Evolutionary conservation across 2,329 filamentous ascomycete species (phyloP), one percentile per base, ranked within the genome.

Genomic region (Neonectria punicea): DNA sequence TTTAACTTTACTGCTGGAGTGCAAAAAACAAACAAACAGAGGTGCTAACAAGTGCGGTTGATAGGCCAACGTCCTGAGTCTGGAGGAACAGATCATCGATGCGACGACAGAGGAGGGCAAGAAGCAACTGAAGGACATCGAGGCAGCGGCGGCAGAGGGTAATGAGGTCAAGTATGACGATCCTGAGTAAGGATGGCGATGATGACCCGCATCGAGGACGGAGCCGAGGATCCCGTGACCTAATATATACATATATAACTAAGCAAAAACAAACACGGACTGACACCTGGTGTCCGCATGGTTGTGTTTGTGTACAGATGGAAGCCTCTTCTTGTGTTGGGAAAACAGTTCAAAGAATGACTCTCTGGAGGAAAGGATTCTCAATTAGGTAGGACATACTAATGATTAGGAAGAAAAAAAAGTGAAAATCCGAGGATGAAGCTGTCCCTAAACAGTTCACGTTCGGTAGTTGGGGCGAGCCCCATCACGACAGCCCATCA

Each of bases 21-120:
- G 25, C 9, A 41, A 65, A 16, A 22, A 44, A 53, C 30, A 18
- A 5, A 14, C 34, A 20, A 22, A 32, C 13, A 53, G 46, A 50
- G 22, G 58, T 74, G 59, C 75, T 77, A 71, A 76, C 65, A 30
- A n/a, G 47, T 39, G 36, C 30, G 56, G 43, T 57, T 58, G 36
- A 57, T 68, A 90, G 82, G 93, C 93, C 16, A 93, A 93, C 41
- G 95, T 98, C 84, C 81, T 99, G 70, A 97, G 93, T 77, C 79
- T 99, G 55, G 94, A 98, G 78, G 90, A 97, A 76, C 90, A 97
- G 54, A 93, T 99, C 56, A 97, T 99, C 71, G 96, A 99, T 81
- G 93, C 94, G 1, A 99, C 94, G 50, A 97, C 95, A 2, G 91
- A 94, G 76, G 90, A 96, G 77, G 94, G 94, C 3, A 87, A 91